These are phyloP conservation scores for Calophaca sinica DNA, from an alignment of 306 rosid genomes.

Conservation along the genomic window DNA sequence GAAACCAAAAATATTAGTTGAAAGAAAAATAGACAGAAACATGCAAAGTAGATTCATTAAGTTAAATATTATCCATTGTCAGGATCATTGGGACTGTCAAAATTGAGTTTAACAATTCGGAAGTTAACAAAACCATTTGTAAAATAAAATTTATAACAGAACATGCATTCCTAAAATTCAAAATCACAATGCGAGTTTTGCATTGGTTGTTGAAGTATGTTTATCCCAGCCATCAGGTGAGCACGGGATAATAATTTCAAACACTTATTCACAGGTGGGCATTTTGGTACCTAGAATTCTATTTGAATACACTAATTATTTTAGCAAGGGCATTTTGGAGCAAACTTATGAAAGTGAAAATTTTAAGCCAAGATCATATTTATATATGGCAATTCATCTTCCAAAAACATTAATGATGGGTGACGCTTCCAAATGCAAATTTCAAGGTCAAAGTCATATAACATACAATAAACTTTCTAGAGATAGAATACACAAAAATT, in stretches of 20 bases:
- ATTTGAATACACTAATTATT: background rate
- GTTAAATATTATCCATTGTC: constrained; percentile 9
- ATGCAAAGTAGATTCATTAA: constrained; percentile 6
- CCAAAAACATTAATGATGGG: constrained; percentile 30
- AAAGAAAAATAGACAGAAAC: constrained; percentile 24
- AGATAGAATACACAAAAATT: background rate
- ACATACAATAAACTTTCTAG: background rate
- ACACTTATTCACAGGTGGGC: constrained; percentile 29
- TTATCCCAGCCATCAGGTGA: constrained; percentile 5
- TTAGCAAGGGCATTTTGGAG: constrained; percentile 20
- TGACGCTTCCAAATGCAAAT: constrained; percentile 1
- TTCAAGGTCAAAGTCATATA: constrained; percentile 20
- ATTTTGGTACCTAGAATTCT: constrained; percentile 17
- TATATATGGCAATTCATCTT: constrained; percentile 31
- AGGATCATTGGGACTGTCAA: constrained; percentile 22
- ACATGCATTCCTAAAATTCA: constrained; percentile 39
- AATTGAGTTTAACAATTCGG: constrained; percentile 22
- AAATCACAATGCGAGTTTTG: constrained; percentile 19
- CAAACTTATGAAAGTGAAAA: constrained; percentile 4
- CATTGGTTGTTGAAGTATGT: constrained; percentile 13
- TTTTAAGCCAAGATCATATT: constrained; percentile 3
- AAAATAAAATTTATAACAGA: constrained; percentile 20
- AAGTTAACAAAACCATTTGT: constrained; percentile 31
- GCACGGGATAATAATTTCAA: background rate
- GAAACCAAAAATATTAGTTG: constrained; percentile 36